Evolutionary conservation across 495 filamentous ascomycete species (phyloP), one percentile per base, ranked within the genome.

Genomic region (Hypomontagnella monticulosa): DNA sequence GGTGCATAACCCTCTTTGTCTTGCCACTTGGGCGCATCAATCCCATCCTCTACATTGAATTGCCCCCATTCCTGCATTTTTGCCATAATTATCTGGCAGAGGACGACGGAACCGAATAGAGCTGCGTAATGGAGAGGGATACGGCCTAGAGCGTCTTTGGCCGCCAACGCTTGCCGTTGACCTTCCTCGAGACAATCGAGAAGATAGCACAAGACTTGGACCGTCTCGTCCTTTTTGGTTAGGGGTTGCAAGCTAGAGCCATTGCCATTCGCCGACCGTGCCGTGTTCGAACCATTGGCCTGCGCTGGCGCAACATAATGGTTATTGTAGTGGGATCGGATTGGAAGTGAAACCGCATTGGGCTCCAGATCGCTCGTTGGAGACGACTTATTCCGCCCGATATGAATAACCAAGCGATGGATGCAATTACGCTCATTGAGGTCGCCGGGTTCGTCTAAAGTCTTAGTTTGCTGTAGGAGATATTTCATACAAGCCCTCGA

Each of bases 61-160:
- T 93, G 88, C 14, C 84, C 86, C 94, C 94, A 99, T 16, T 86
- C 85, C 68, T 91, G 90, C 85, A 99, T 92, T 64, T 90, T 88
- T 46, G 88, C 87, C 73, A 97, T 92, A 54, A 99, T 81, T n/a
- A 93, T 78, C 73, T 95, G 84, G 71, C 93, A 97, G 7, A 97
- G 88, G 44, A 89, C 85, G 19, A 91, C 90, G 68, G 97, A 91
- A 3, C 95, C 95, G 73, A 95, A 96, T 76, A 97, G 92, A 0
- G 95, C 95, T 3, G 92, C 94, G 75, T 99, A 99, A 72, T 99
- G 95, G 23, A 99, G 80, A 20, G 95, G 93, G 33, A 93, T 87
- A 8, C 95, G 91, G 4, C 93, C 93, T 48, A 93, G 91, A 1
- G 85, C 72, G 78, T 99, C 95, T 56, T 81, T 87, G 16, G 83